These are phyloP conservation scores for Kuraishia piskuri DNA, from an alignment of 805 yeast species.

Conservation along the genomic window DNA sequence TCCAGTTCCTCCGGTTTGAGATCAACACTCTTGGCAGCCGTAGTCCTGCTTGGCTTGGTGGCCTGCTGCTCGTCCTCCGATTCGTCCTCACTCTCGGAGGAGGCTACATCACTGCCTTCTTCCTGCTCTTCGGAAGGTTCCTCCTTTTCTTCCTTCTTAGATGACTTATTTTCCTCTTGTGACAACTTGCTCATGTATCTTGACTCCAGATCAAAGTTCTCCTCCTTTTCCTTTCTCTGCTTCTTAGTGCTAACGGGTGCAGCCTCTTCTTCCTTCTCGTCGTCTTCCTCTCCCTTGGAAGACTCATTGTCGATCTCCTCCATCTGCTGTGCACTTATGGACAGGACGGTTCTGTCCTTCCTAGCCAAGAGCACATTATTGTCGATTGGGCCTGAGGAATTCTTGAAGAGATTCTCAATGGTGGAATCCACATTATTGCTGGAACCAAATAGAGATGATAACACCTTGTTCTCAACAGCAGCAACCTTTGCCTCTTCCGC, in stretches of 20 bases:
- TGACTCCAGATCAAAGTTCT: constrained; percentile 42
- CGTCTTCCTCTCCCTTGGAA: constrained; percentile 15
- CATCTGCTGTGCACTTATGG: constrained; percentile 13
- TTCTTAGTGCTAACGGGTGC: constrained; percentile 8
- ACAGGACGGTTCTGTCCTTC: not conserved
- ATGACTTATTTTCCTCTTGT: constrained; percentile 13
- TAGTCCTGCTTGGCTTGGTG: constrained; percentile 11
- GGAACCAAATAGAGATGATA: not conserved
- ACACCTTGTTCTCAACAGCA: not conserved
- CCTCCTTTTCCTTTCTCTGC: constrained; percentile 11
- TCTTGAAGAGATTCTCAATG: constrained; percentile 1
- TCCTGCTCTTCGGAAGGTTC: constrained; percentile 10
- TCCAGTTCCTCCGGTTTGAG: constrained; percentile 64
- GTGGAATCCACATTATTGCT: constrained; percentile 2
- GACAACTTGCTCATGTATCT: constrained; percentile 43
- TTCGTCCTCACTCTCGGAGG: constrained; percentile 8
- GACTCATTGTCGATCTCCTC: constrained; percentile 15
- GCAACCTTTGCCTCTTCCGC: not conserved
- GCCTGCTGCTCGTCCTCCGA: constrained; percentile 11
- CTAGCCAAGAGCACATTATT: not conserved
- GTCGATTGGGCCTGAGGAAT: constrained; percentile 3
- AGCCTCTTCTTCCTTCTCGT: constrained; percentile 16
- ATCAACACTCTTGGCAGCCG: constrained; percentile 42
- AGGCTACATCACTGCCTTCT: constrained; percentile 7
- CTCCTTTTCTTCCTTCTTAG: not conserved